Conservation (phyloP, 495 filamentous ascomycete genomes). For the Trichoderma asperelloides region DNA sequence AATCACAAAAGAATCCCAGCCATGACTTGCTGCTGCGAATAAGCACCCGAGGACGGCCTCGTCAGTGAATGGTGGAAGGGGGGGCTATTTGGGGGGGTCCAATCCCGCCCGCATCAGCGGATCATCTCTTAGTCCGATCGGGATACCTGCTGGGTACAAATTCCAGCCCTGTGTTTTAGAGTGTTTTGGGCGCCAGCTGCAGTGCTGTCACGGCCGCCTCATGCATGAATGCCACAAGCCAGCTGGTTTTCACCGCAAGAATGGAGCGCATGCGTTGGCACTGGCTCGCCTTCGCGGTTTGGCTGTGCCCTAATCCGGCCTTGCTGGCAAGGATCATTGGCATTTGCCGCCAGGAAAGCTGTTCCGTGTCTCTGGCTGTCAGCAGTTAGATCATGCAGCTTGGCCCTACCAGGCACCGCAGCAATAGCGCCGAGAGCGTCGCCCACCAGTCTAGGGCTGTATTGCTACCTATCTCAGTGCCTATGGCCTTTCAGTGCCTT, state of each 20-base stretch:
- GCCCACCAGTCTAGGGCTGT: no score
- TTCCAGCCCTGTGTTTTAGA: not conserved
- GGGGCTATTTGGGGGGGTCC: not conserved
- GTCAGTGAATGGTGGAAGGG: not conserved
- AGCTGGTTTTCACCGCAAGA: not conserved
- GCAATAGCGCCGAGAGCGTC: conserved; percentile 8
- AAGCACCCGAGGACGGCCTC: conserved; percentile 4
- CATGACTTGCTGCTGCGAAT: not conserved
- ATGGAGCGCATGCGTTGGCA: conserved; percentile 2
- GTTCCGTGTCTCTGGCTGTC: not conserved
- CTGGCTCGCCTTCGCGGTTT: not conserved
- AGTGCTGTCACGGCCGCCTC: not conserved
- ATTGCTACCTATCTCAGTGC: no score
- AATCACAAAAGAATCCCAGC: not conserved
- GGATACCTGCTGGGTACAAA: not conserved
- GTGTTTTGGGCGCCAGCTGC: not conserved
- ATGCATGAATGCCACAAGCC: conserved; percentile 5
- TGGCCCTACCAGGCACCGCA: not conserved
- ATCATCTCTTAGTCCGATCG: conserved; percentile 3
- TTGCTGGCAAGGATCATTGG: not conserved
- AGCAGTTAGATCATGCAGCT: not conserved
- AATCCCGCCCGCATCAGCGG: not conserved
- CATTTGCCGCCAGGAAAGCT: not conserved
- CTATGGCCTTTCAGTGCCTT: not conserved
- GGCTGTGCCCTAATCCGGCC: conserved; percentile 1